Percentiles rank a stretch among this genome's conserved stretches.
Conservation (phyloP, 192 early-diverging fungal species). For the Obelidium mucronatum region DNA sequence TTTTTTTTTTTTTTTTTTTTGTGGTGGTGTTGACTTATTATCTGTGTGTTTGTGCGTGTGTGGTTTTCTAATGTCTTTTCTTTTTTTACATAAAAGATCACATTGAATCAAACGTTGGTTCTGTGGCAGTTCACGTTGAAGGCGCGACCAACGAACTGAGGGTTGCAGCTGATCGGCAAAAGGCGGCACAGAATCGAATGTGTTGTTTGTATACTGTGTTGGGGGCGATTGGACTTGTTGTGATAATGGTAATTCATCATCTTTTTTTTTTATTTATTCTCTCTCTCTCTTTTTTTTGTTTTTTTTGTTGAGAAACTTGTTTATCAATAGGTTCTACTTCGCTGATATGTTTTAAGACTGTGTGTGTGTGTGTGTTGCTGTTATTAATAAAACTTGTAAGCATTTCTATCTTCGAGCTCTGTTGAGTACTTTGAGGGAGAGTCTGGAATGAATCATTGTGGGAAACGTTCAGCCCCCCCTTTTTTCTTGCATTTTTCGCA, state of each 20-base stretch:
- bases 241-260: conserved; percentile 50
- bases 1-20: not conserved
- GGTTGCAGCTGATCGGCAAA: conserved; percentile 81
- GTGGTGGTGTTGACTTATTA: not conserved
- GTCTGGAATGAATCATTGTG: too few relatives aligned
- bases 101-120: conserved; percentile 94
- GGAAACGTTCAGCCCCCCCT: too few relatives aligned
- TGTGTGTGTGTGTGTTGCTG: too few relatives aligned
- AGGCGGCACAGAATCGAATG: conserved; percentile 76
- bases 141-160: conserved; percentile 83
- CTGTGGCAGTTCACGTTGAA: conserved; percentile 78
- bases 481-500: not conserved
- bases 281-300: not conserved
- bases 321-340: not conserved
- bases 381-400: too few relatives aligned
- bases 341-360: too few relatives aligned
- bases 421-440: too few relatives aligned
- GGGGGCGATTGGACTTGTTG: conserved; percentile 71
- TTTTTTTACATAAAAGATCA: conserved; percentile 68
- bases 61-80: not conserved
- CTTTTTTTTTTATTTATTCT: not conserved
- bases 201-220: conserved; percentile 85
- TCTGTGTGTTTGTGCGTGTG: not conserved
- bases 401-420: too few relatives aligned
- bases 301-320: not conserved